phyloP scores from a whole-genome alignment of 1,139 yeast species.

The Pichia sp. region DNA sequence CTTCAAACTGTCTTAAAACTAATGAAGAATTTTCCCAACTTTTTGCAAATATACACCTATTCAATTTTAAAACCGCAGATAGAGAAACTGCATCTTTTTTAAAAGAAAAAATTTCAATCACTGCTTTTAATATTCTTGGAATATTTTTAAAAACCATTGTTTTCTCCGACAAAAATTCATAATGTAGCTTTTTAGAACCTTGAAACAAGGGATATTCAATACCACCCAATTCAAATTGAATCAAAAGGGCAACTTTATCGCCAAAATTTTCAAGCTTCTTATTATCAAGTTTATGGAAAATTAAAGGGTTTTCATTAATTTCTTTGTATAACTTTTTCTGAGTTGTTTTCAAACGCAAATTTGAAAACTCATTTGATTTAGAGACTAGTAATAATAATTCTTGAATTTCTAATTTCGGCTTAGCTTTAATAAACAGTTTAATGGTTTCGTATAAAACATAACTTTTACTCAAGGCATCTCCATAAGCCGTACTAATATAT shows the following conservation, averaged over 20 bases:
- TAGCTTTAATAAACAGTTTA: constrained; percentile 29
- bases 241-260: constrained; percentile 34
- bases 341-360: constrained; percentile 35
- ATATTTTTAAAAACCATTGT: constrained; percentile 35
- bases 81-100: constrained; percentile 38
- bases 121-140: constrained; percentile 36
- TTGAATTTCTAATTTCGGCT: constrained; percentile 16
- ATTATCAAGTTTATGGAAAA: constrained; percentile 31
- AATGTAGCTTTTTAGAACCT: constrained; percentile 35
- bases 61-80: constrained; percentile 31
- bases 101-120: constrained; percentile 37
- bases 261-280: constrained; percentile 23
- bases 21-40: constrained; percentile 45
- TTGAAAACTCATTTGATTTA: constrained; percentile 36
- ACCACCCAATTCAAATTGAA: constrained; percentile 45
- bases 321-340: constrained; percentile 40
- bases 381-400: constrained; percentile 31
- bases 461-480: constrained; percentile 42
- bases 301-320: constrained; percentile 34
- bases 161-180: constrained; percentile 39
- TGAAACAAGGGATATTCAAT: constrained; percentile 37
- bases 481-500: constrained; percentile 34
- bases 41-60: constrained; percentile 35
- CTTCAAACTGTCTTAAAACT: constrained; percentile 40
- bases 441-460: constrained; percentile 40